Percentiles rank a stretch among this genome's conserved stretches.
These are phyloP conservation scores for Chlorociboria aeruginascens DNA, from an alignment of 495 filamentous ascomycete genomes.

Conservation along the genomic window DNA sequence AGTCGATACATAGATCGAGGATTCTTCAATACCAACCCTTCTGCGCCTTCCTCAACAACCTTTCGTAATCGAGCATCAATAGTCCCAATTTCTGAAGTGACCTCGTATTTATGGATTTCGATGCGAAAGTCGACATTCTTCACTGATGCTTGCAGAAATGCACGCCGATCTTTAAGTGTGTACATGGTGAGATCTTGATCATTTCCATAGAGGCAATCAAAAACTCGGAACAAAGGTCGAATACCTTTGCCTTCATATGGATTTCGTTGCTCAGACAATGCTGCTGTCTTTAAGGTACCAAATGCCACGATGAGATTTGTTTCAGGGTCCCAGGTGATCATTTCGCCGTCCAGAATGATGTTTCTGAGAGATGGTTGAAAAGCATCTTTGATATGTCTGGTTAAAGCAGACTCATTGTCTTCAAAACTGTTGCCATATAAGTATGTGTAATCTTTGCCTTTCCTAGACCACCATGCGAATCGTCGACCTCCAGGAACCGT, in stretches of 20 bases:
- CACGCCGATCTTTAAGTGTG: conserved; percentile 68
- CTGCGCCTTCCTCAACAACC: conserved; percentile 78
- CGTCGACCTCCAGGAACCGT: conserved; percentile 51
- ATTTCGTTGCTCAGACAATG: conserved; percentile 69
- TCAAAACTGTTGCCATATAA: conserved; percentile 73
- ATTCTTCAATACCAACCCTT: conserved; percentile 92
- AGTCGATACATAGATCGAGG: conserved; percentile 75
- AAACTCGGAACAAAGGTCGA: conserved; percentile 72
- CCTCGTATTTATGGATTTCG: conserved; percentile 67
- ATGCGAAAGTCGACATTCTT: conserved; percentile 57
- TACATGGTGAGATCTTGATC: conserved; percentile 67
- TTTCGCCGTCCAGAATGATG: conserved; percentile 91
- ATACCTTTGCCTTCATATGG: conserved; percentile 53
- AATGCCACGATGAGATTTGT: conserved; percentile 77
- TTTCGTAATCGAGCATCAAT: conserved; percentile 69
- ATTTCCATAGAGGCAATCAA: conserved; percentile 87
- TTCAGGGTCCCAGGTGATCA: conserved; percentile 97
- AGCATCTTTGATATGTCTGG: conserved; percentile 64
- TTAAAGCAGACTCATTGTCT: conserved; percentile 67
- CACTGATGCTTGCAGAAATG: conserved; percentile 58
- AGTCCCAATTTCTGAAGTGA: conserved; percentile 51
- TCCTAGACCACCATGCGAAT: conserved; percentile 90
- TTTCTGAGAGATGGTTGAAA: conserved; percentile 68
- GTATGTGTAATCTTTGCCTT: conserved; percentile 94
- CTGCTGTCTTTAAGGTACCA: conserved; percentile 88